Conservation (phyloP, 345 rosid species). For the Aquilaria sinensis region DNA sequence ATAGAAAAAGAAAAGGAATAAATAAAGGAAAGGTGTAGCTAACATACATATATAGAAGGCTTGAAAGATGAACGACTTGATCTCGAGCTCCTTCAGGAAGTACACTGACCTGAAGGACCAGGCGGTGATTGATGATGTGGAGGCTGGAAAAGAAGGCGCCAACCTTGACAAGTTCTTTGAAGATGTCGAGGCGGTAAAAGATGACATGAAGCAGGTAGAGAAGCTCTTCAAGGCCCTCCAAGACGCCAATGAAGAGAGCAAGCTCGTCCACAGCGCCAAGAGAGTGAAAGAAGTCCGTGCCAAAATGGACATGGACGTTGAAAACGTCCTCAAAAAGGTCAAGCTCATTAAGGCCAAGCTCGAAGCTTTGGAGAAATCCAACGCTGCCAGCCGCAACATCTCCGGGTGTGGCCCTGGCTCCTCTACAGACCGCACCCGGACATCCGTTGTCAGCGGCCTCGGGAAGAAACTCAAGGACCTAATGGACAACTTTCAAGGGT, state of each 20-base stretch:
- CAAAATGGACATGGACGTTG: constrained; percentile 56
- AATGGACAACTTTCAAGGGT: constrained; percentile 68
- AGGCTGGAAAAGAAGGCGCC: constrained; percentile 51
- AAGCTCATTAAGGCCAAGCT: constrained; percentile 66
- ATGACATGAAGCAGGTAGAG: constrained; percentile 56
- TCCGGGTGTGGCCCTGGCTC: constrained; percentile 85
- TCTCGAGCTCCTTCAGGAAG: constrained; percentile 73
- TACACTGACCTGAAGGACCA: constrained; percentile 65
- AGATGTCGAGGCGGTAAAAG: constrained; percentile 68
- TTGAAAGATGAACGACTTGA: constrained; percentile 70
- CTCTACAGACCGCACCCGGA: constrained; percentile 73
- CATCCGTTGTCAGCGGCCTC: constrained; percentile 64
- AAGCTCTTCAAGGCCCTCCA: constrained; percentile 51
- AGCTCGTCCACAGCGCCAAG: constrained; percentile 51
- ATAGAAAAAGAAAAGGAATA: neutral
- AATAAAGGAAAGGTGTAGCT: neutral
- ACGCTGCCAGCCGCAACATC: constrained; percentile 43
- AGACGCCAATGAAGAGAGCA: constrained; percentile 77
- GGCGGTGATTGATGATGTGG: constrained; percentile 49
- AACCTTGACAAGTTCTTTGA: constrained; percentile 74
- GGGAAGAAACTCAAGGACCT: constrained; percentile 69
- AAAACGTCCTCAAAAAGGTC: constrained; percentile 57
- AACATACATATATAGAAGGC: neutral
- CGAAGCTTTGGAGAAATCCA: constrained; percentile 60
- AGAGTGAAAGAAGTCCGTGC: constrained; percentile 52